A percentile compares a stretch with the other conserved stretches of the same genome.
Conservation (phyloP, 2,329 filamentous ascomycete genomes). For the Colletotrichum brevisporum region DNA sequence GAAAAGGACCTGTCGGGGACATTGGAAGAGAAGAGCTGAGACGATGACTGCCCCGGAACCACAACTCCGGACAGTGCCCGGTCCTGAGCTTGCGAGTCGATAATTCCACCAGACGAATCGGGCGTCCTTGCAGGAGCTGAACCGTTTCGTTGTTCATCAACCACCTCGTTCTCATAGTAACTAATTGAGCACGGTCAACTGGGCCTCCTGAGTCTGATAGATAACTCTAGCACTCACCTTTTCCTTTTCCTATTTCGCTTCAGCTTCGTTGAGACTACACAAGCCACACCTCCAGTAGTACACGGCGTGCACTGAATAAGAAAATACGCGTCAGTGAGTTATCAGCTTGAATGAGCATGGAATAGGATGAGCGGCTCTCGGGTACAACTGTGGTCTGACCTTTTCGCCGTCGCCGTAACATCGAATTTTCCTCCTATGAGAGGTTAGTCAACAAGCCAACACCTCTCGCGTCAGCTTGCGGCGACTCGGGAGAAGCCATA, state of each 20-base stretch:
- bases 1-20: background rate
- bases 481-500: background rate
- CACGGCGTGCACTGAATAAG: slow-evolving; percentile 26
- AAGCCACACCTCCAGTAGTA: slow-evolving; percentile 13
- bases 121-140: slow-evolving; percentile 1
- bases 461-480: background rate
- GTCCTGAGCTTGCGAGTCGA: background rate
- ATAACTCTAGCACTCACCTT: slow-evolving; percentile 13
- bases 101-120: background rate
- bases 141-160: slow-evolving; percentile 18
- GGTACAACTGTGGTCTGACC: slow-evolving; percentile 8
- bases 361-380: background rate
- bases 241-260: slow-evolving; percentile 39
- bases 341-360: background rate
- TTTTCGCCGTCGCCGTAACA: slow-evolving; percentile 37
- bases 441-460: background rate
- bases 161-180: slow-evolving; percentile 32
- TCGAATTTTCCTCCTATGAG: slow-evolving; percentile 29
- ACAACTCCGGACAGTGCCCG: background rate
- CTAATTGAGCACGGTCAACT: slow-evolving; percentile 1
- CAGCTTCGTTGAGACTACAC: slow-evolving; percentile 29
- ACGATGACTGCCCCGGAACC: background rate
- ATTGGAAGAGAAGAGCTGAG: background rate
- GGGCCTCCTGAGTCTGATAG: too few relatives aligned
- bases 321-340: too few relatives aligned